Evolutionary conservation across 2,329 filamentous ascomycete species (phyloP).

Genomic region (Trichoderma afroharzianum): DNA sequence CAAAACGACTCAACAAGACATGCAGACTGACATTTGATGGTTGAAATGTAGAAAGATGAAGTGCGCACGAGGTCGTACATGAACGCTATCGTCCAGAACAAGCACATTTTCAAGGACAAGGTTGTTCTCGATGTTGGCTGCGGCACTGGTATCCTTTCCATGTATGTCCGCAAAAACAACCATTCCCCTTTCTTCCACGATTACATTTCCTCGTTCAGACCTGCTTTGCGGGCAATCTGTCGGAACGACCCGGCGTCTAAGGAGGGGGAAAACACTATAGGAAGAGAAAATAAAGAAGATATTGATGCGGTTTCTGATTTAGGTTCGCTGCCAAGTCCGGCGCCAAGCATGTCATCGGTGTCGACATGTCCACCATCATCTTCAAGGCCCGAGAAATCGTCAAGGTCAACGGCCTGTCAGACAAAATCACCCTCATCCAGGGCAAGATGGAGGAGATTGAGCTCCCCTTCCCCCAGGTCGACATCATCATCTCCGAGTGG

Average conservation of each 20-base stretch:
- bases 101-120: slow-evolving; percentile 80
- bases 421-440: slow-evolving; percentile 96
- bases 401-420: slow-evolving; percentile 80
- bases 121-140: slow-evolving; percentile 95
- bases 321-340: slow-evolving; percentile 97
- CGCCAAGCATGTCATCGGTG: slow-evolving; percentile 96
- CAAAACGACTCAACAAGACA: neutral
- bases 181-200: slow-evolving; percentile 10
- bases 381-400: slow-evolving; percentile 98
- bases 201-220: neutral
- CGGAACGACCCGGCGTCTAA: neutral
- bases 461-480: slow-evolving; percentile 89
- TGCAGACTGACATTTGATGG: slow-evolving; percentile 6
- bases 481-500: slow-evolving; percentile 99
- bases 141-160: slow-evolving; percentile 96
- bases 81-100: slow-evolving; percentile 96
- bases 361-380: slow-evolving; percentile 99
- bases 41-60: slow-evolving; percentile 77
- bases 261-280: neutral
- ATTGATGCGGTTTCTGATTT: slow-evolving; percentile 18
- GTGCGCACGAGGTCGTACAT: slow-evolving; percentile 95
- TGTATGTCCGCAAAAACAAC: slow-evolving; percentile 56
- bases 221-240: neutral
- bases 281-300: neutral
- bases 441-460: slow-evolving; percentile 99